Percentiles rank a stretch among this genome's conserved stretches.
phyloP scores from a whole-genome alignment of 2,329 filamentous ascomycete species.

The Venturia oleaginea region DNA sequence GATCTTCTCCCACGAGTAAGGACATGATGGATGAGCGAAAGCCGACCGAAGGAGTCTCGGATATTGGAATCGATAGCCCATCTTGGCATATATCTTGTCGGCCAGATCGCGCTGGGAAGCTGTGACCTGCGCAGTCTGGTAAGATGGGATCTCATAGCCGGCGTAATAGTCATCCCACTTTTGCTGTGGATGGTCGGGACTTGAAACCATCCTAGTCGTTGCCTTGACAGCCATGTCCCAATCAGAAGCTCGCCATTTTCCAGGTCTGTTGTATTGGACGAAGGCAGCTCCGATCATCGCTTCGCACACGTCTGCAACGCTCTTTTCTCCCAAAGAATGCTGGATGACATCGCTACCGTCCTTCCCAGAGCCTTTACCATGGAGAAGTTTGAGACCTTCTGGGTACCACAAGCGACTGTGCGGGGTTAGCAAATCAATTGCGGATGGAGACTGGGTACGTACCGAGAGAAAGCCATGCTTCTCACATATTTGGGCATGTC shows the following conservation, averaged over 20 bases:
- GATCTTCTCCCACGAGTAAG: slow-evolving; percentile 63
- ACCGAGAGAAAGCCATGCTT: slow-evolving; percentile 70
- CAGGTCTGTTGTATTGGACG: slow-evolving; percentile 42
- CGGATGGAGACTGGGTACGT: slow-evolving; percentile 18
- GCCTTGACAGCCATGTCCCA: slow-evolving; percentile 55
- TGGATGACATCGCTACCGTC: slow-evolving; percentile 37
- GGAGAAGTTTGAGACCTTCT: slow-evolving; percentile 60
- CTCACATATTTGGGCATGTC: slow-evolving; percentile 66
- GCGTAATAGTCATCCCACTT: slow-evolving; percentile 65
- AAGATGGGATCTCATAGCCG: slow-evolving; percentile 59
- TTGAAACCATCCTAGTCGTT: slow-evolving; percentile 62
- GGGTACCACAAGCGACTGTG: slow-evolving; percentile 76
- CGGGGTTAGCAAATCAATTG: slow-evolving; percentile 19
- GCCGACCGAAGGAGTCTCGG: slow-evolving; percentile 72
- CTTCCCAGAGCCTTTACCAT: slow-evolving; percentile 52
- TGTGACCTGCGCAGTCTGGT: slow-evolving; percentile 55
- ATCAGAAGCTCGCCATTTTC: slow-evolving; percentile 33
- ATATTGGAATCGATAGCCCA: slow-evolving; percentile 61
- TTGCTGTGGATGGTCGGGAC: slow-evolving; percentile 58
- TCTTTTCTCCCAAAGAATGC: slow-evolving; percentile 76
- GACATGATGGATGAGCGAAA: slow-evolving; percentile 80
- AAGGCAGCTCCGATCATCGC: slow-evolving; percentile 82
- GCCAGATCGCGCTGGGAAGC: slow-evolving; percentile 62
- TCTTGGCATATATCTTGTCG: slow-evolving; percentile 49
- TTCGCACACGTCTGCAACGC: slow-evolving; percentile 88